Percentiles rank a stretch among this genome's conserved stretches.
phyloP scores from a whole-genome alignment of 257 asterid genomes.

The Forsythia suspensa region DNA sequence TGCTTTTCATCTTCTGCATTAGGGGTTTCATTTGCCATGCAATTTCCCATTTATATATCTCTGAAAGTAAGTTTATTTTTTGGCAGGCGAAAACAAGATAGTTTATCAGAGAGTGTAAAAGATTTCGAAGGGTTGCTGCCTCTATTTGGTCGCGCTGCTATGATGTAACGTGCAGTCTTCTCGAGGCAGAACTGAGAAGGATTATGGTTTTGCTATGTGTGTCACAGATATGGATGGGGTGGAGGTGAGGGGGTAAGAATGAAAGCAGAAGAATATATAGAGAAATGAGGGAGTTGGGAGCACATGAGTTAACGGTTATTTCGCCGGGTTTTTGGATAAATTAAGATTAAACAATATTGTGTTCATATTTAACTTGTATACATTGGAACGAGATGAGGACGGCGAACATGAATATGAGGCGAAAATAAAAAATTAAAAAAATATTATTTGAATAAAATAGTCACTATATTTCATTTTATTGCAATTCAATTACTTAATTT shows the following conservation, averaged over 20 bases:
- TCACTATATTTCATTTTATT: no score
- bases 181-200: not conserved
- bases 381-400: not conserved
- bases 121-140: not conserved
- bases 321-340: slow-evolving; percentile 17
- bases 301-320: slow-evolving; percentile 19
- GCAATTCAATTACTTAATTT: no score
- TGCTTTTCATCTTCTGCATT: not conserved
- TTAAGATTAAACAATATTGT: not conserved
- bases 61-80: not conserved
- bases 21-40: slow-evolving; percentile 17
- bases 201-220: not conserved
- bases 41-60: slow-evolving; percentile 24
- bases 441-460: no score
- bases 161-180: not conserved
- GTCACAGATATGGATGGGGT: not conserved
- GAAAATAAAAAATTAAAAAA: no score
- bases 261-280: slow-evolving; percentile 1
- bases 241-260: not conserved
- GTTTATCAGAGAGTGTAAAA: not conserved
- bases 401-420: no score
- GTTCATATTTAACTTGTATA: not conserved
- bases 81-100: not conserved
- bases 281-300: not conserved
- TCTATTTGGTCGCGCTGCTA: not conserved